Percentiles rank a stretch among this genome's conserved stretches.
Evolutionary conservation across 2,329 filamentous ascomycete genomes (phyloP).

Genomic region (Cryphonectria japonica): DNA sequence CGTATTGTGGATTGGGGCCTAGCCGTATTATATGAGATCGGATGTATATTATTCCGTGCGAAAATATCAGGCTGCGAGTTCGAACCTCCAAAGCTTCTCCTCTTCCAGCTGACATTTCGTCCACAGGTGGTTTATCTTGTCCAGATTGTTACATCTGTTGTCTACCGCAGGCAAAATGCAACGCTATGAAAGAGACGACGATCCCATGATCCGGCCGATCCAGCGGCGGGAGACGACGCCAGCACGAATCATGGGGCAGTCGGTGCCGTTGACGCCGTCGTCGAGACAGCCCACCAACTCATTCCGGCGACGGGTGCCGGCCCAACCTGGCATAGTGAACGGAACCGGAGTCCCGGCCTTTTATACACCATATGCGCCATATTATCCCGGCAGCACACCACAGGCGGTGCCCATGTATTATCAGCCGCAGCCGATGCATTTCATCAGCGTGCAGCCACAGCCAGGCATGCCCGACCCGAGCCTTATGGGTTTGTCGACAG

Average conservation of each 20-base stretch:
- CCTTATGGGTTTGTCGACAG: background rate
- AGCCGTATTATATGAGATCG: background rate
- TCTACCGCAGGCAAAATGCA: background rate
- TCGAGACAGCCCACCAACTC: background rate
- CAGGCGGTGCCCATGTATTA: background rate
- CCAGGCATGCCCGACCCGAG: background rate
- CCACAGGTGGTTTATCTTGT: background rate
- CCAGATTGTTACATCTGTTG: background rate
- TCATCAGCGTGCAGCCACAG: background rate
- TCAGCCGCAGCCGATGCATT: background rate
- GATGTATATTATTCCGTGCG: background rate
- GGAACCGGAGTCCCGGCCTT: background rate
- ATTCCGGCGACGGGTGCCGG: background rate
- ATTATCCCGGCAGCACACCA: background rate
- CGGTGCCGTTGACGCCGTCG: background rate
- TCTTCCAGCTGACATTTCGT: background rate
- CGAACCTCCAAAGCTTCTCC: background rate
- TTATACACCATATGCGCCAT: background rate
- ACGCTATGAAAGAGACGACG: background rate
- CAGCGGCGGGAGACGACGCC: background rate
- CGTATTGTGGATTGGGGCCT: no score
- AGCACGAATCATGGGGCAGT: background rate
- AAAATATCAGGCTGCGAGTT: background rate
- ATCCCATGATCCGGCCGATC: background rate
- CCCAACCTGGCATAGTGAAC: background rate